Percentiles rank a stretch among this genome's conserved stretches.
These are phyloP conservation scores for Spencermartinsiella europaea DNA, from an alignment of 805 yeast genomes.

Conservation along the genomic window DNA sequence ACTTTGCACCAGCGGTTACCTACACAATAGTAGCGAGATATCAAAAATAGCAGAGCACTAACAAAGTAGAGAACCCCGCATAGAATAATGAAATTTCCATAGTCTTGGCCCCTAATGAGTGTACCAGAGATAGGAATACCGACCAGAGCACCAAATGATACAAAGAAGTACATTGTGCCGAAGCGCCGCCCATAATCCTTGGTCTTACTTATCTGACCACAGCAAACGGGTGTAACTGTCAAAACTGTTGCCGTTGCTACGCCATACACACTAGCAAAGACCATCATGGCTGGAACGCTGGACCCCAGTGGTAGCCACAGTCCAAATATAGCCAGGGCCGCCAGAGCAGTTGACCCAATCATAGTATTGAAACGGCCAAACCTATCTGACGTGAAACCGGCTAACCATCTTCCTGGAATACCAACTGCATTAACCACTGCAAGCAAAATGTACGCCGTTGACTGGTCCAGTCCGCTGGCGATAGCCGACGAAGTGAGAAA, in stretches of 20 bases:
- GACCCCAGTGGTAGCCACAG: slow-evolving; percentile 43
- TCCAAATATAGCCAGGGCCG: slow-evolving; percentile 31
- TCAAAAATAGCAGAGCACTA: neutral
- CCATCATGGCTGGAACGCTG: slow-evolving; percentile 35
- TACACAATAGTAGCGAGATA: neutral
- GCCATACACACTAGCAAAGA: slow-evolving; percentile 49
- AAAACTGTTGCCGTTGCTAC: slow-evolving; percentile 52
- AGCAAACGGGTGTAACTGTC: slow-evolving; percentile 54
- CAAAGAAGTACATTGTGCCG: slow-evolving; percentile 53
- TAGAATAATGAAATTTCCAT: slow-evolving; percentile 8
- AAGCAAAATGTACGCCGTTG: slow-evolving; percentile 42
- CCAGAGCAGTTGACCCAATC: slow-evolving; percentile 32
- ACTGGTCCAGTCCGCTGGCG: slow-evolving; percentile 39
- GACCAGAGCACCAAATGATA: slow-evolving; percentile 46
- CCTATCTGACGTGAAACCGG: slow-evolving; percentile 42
- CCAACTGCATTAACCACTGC: slow-evolving; percentile 41
- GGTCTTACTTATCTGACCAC: slow-evolving; percentile 53
- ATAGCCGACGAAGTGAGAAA: slow-evolving; percentile 51
- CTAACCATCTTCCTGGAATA: slow-evolving; percentile 41
- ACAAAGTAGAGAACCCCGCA: slow-evolving; percentile 9
- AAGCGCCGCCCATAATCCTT: slow-evolving; percentile 52
- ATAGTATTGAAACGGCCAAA: slow-evolving; percentile 52
- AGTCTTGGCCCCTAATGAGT: slow-evolving; percentile 29
- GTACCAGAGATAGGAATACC: slow-evolving; percentile 49
- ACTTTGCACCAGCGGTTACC: neutral